Evolutionary conservation across 805 yeast genomes (phyloP).

Genomic region (Suhomyces pyralidae): DNA sequence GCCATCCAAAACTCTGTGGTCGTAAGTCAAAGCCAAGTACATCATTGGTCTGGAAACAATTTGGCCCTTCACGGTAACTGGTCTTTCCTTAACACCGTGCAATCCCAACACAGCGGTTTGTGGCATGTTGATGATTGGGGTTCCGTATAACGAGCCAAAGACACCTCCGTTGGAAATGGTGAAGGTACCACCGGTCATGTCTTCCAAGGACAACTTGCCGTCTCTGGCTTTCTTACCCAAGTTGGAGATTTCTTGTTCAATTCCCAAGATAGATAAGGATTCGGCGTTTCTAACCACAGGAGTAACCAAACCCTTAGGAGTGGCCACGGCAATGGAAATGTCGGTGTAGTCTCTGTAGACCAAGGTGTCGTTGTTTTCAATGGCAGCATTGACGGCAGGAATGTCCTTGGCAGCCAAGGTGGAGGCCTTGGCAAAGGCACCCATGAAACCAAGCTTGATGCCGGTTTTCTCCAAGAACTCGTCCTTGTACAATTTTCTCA

Average conservation of each 20-base stretch:
- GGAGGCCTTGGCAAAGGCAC: slow-evolving; percentile 92
- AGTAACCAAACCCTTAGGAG: slow-evolving; percentile 98
- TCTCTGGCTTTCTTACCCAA: slow-evolving; percentile 95
- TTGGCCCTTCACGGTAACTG: slow-evolving; percentile 94
- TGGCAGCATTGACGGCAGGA: slow-evolving; percentile 94
- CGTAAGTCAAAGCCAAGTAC: slow-evolving; percentile 98
- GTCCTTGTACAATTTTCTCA: slow-evolving; percentile 96
- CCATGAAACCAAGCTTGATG: slow-evolving; percentile 97
- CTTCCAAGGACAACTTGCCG: slow-evolving; percentile 93
- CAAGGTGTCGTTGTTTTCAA: slow-evolving; percentile 87
- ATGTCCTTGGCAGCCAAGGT: slow-evolving; percentile 90
- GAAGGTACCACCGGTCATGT: slow-evolving; percentile 99
- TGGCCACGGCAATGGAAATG: slow-evolving; percentile 94
- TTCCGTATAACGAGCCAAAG: slow-evolving; percentile 95
- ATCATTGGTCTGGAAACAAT: slow-evolving; percentile 98
- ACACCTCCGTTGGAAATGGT: slow-evolving; percentile 99
- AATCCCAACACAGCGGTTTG: slow-evolving; percentile 97
- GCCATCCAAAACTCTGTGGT: slow-evolving; percentile 96
- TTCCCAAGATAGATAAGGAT: slow-evolving; percentile 79
- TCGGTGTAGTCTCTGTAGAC: slow-evolving; percentile 96
- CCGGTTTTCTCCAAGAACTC: slow-evolving; percentile 93
- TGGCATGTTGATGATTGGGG: slow-evolving; percentile 97
- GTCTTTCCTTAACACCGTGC: slow-evolving; percentile 97
- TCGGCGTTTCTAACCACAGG: slow-evolving; percentile 98
- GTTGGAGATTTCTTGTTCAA: slow-evolving; percentile 79